Evolutionary conservation across 2,329 filamentous ascomycete species (phyloP), one percentile per base, ranked within the genome.

Genomic region (Scedosporium boydii): DNA sequence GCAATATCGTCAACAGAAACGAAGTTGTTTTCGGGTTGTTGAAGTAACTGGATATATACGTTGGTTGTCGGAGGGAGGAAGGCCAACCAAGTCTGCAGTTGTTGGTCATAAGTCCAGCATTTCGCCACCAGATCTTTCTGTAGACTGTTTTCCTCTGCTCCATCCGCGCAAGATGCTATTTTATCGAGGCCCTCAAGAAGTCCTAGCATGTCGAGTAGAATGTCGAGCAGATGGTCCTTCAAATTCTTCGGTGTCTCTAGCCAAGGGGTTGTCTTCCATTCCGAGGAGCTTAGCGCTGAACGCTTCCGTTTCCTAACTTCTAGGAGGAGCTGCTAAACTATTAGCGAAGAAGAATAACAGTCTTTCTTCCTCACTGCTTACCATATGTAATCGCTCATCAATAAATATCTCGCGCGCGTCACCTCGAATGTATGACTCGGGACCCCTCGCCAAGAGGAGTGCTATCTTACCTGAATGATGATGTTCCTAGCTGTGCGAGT

Each of bases 181-280:
- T 55, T 27, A n/a, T 63, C 59, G 18, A 60, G 46, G 46, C 27
- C 56, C 23, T 60, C 60, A 7, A 62, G 9, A 23, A 66, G 18
- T 26, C 12, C 27, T 26, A 64, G 59, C 9, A 66, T 38, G 27
- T 64, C 57, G 42, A 62, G 41, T 18, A 65, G 38, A 21, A 65
- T 59, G 38, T 65, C 64, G 2, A 65, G 46, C 2, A 75, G 66
- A 6, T 71, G 60, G 51, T 75, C 71, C 21, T 70, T 68, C 6
- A 71, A 70, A 12, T 72, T 74, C 66, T 73, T 72, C 59, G 71
- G 70, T 76, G n/a, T 81, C 77, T 60, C 83, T 77, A 3, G 51
- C 64, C 62, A 65, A 2, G 64, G 64, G 4, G 56, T 29, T 6
- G 58, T 64, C 16, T 58, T 60, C 64, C 64, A 65, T 2, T 4